Conservation (phyloP, 2,329 filamentous ascomycete species). For the Fusarium proliferatum region DNA sequence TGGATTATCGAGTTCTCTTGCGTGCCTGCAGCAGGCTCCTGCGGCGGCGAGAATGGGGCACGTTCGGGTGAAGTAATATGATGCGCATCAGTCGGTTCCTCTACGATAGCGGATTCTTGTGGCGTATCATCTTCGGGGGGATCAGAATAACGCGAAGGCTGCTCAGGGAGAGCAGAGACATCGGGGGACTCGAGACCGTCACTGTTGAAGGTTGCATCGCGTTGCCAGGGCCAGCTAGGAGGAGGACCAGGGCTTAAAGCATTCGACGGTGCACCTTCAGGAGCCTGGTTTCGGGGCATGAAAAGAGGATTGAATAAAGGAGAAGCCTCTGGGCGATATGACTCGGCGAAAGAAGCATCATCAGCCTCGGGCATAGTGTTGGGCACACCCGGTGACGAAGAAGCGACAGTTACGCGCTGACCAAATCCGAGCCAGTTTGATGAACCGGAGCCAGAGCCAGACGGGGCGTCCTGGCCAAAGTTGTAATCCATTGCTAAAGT, state of each 20-base stretch:
- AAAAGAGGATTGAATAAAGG: constrained; percentile 40
- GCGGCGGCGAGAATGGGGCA: constrained; percentile 4
- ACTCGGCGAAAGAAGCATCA: constrained; percentile 43
- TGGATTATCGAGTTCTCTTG: background rate
- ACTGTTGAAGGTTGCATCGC: constrained; percentile 13
- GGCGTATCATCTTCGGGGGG: background rate
- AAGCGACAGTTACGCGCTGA: constrained; percentile 25
- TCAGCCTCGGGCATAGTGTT: constrained; percentile 24
- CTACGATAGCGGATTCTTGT: background rate
- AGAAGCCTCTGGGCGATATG: constrained; percentile 38
- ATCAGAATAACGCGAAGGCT: constrained; percentile 14
- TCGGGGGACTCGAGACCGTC: constrained; percentile 20
- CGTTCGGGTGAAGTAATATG: background rate
- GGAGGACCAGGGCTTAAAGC: constrained; percentile 19
- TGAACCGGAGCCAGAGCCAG: constrained; percentile 27
- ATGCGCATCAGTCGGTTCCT: background rate
- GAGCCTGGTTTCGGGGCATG: constrained; percentile 4
- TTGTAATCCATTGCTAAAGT: constrained; percentile 34
- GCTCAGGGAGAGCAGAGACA: background rate
- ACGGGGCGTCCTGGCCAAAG: constrained; percentile 24
- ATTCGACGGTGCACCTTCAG: constrained; percentile 9
- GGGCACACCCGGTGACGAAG: constrained; percentile 33
- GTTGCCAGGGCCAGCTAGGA: constrained; percentile 36
- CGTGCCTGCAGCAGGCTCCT: constrained; percentile 4
- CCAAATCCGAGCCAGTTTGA: constrained; percentile 36